Percentiles rank a stretch among this genome's conserved stretches.
Conservation (phyloP, 176 grass and related monocot species). For the Musa itinerans region DNA sequence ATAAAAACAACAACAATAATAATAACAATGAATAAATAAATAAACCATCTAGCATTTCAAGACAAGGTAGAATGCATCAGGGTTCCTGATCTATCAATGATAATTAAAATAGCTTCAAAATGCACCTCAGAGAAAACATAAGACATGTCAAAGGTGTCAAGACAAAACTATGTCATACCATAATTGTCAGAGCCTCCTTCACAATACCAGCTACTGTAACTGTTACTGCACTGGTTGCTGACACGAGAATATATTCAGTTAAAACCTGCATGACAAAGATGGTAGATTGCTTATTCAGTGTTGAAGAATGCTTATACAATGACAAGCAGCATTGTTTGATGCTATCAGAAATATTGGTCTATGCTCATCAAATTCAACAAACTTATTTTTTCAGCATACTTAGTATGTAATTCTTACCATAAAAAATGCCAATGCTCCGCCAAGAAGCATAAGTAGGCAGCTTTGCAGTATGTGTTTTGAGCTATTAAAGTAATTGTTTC, state of each 20-base stretch:
- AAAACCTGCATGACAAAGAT: constrained; percentile 56
- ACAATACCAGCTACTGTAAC: constrained; percentile 85
- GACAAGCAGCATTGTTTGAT: neutral
- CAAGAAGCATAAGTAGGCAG: constrained; percentile 63
- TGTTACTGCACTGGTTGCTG: constrained; percentile 92
- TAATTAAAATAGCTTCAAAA: neutral
- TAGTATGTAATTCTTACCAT: constrained; percentile 56
- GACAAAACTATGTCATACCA: constrained; percentile 39
- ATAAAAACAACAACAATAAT: too few species aligned
- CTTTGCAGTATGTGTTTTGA: constrained; percentile 60
- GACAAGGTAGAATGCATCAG: neutral
- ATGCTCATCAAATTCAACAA: neutral
- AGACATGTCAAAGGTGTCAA: neutral
- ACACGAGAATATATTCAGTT: constrained; percentile 92
- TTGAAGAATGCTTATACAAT: constrained; percentile 2
- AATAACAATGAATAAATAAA: too few species aligned
- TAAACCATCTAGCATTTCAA: too few species aligned
- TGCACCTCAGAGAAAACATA: neutral
- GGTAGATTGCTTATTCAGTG: constrained; percentile 4
- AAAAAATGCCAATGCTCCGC: constrained; percentile 69
- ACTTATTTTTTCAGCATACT: neutral
- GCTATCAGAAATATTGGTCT: neutral
- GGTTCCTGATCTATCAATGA: neutral
- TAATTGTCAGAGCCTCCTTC: constrained; percentile 92
- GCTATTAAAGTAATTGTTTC: constrained; percentile 76